These are phyloP conservation scores for Pseudogymnoascus sp. DNA, from an alignment of 2,329 filamentous ascomycete genomes.

Conservation along the genomic window DNA sequence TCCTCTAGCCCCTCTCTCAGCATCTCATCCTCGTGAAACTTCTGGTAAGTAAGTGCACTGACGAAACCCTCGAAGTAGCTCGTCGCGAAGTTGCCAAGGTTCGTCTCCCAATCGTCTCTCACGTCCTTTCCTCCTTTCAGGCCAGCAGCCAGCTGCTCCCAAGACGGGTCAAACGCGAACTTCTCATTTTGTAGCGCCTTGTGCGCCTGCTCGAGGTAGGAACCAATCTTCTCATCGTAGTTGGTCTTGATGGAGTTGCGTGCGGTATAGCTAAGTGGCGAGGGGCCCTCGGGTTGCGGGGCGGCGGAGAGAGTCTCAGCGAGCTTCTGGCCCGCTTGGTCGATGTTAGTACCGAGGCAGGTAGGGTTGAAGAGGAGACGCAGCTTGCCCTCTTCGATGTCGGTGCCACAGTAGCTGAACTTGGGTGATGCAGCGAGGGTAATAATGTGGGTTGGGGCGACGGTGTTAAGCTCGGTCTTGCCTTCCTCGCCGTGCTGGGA, in stretches of 20 bases:
- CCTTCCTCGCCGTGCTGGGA: slow-evolving; percentile 31
- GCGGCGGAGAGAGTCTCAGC: slow-evolving; percentile 39
- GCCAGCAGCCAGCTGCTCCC: slow-evolving; percentile 35
- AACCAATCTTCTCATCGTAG: slow-evolving; percentile 37
- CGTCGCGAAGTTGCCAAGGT: slow-evolving; percentile 33
- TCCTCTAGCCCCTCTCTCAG: slow-evolving; percentile 21
- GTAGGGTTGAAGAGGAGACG: slow-evolving; percentile 38
- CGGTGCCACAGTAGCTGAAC: slow-evolving; percentile 36
- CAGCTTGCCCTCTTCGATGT: slow-evolving; percentile 38
- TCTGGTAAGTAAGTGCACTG: slow-evolving; percentile 33
- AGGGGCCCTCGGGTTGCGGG: slow-evolving; percentile 23
- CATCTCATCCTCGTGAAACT: slow-evolving; percentile 32
- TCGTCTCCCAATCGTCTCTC: slow-evolving; percentile 35
- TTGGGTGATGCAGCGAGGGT: slow-evolving; percentile 39
- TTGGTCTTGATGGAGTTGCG: slow-evolving; percentile 35
- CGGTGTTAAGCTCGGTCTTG: slow-evolving; percentile 39
- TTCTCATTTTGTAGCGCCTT: slow-evolving; percentile 30
- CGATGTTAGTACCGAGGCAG: slow-evolving; percentile 38
- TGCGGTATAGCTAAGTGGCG: slow-evolving; percentile 34
- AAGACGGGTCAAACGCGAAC: slow-evolving; percentile 40
- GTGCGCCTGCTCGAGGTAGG: slow-evolving; percentile 31
- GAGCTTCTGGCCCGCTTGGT: slow-evolving; percentile 31
- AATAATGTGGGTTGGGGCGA: slow-evolving; percentile 35
- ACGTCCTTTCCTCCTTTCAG: slow-evolving; percentile 30
- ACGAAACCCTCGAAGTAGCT: slow-evolving; percentile 39